Percentiles rank a stretch among this genome's conserved stretches.
Evolutionary conservation across 176 grass and related monocot genomes (phyloP).

Genomic region (Bothriochloa decipiens): DNA sequence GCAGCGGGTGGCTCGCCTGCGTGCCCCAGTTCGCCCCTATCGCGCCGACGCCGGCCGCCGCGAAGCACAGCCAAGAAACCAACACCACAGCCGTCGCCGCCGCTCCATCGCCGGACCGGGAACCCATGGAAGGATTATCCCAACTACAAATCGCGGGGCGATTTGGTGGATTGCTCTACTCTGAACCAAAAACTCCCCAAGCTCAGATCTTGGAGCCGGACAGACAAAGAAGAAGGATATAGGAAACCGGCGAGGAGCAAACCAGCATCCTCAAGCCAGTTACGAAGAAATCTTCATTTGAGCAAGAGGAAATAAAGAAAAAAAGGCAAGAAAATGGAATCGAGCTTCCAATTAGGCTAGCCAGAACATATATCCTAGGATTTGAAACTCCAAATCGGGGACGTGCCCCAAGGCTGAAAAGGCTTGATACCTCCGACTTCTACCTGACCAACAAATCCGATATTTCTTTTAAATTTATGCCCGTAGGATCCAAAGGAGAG

Average conservation of each 20-base stretch:
- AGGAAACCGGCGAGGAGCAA: background rate
- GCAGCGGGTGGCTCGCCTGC: conserved; percentile 88
- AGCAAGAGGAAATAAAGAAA: too few relatives aligned
- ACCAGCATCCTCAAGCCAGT: background rate
- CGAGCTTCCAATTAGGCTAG: too few relatives aligned
- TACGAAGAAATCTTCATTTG: too few relatives aligned
- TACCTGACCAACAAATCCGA: too few relatives aligned
- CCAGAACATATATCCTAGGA: too few relatives aligned
- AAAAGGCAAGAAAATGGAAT: too few relatives aligned
- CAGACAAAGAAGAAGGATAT: background rate
- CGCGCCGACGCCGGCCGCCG: conserved; percentile 48
- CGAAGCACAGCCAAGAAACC: conserved; percentile 57
- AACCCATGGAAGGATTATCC: conserved; percentile 34
- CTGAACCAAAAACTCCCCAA: conserved; percentile 14
- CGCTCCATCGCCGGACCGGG: conserved; percentile 18
- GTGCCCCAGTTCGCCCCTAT: conserved; percentile 99
- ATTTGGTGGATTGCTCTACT: conserved; percentile 1
- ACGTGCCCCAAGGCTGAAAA: too few relatives aligned
- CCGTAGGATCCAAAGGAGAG: too few relatives aligned
- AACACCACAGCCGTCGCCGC: conserved; percentile 3
- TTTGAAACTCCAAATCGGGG: too few relatives aligned
- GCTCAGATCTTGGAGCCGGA: conserved; percentile 48
- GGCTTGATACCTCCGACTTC: too few relatives aligned
- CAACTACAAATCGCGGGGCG: conserved; percentile 17
- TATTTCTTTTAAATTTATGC: too few relatives aligned